Conservation (phyloP, 345 rosid species). For the Eucalyptus curtisii region DNA sequence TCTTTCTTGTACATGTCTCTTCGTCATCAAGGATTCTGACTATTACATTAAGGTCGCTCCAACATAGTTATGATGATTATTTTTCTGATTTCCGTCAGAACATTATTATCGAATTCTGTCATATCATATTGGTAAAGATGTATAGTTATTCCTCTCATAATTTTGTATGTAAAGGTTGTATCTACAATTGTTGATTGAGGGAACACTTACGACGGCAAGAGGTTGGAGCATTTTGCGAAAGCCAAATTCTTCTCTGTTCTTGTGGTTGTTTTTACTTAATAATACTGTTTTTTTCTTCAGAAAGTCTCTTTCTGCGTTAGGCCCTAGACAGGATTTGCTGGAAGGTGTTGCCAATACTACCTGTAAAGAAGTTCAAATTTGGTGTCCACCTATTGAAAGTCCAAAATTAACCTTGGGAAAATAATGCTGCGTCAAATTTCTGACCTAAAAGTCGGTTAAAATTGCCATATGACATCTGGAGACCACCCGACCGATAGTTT, state of each 20-base stretch:
- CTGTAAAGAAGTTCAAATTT: not conserved
- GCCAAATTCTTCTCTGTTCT: not conserved
- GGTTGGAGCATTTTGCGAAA: not conserved
- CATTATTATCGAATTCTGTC: not conserved
- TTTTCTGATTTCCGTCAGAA: not conserved
- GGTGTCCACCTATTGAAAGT: not conserved
- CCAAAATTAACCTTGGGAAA: not conserved
- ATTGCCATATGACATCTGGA: not conserved
- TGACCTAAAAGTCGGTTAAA: not conserved
- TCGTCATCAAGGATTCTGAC: conserved; percentile 6
- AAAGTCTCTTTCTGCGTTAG: not conserved
- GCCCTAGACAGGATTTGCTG: not conserved
- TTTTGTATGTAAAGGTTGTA: conserved; percentile 38
- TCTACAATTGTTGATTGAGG: not conserved
- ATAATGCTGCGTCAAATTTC: not conserved
- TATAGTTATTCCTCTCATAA: conserved; percentile 10
- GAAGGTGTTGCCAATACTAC: not conserved
- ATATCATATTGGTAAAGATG: conserved; percentile 6
- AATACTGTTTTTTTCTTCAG: not conserved
- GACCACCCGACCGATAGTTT: not conserved
- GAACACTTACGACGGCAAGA: not conserved
- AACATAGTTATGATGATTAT: not conserved
- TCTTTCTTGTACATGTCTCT: conserved; percentile 22
- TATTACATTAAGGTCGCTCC: not conserved
- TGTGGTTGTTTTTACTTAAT: not conserved